A percentile compares a stretch with the other conserved stretches of the same genome.
Evolutionary conservation across 2,329 filamentous ascomycete genomes (phyloP).

Genomic region (Fusarium armeniacum): DNA sequence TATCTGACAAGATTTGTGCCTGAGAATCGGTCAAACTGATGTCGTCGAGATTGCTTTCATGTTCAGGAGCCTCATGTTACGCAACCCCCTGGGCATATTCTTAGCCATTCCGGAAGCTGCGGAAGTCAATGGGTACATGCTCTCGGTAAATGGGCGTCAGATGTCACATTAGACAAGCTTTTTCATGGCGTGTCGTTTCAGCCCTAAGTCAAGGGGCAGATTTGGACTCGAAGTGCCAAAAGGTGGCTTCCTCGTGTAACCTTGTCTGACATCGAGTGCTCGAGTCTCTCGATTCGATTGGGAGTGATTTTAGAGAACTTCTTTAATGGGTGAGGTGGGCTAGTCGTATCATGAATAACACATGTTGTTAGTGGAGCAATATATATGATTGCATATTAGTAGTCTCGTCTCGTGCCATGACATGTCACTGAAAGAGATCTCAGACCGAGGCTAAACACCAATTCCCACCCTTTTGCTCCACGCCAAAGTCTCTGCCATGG

Average conservation of each 20-base stretch:
- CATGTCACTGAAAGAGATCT: not conserved
- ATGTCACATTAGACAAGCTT: slow-evolving; percentile 32
- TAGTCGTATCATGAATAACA: not conserved
- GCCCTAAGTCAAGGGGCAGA: slow-evolving; percentile 33
- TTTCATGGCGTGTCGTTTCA: slow-evolving; percentile 19
- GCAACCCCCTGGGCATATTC: not conserved
- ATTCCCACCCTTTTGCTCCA: not conserved
- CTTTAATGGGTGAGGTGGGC: not conserved
- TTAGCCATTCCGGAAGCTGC: slow-evolving; percentile 26
- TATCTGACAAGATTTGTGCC: not conserved
- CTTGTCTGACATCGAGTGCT: not conserved
- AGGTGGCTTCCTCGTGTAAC: not conserved
- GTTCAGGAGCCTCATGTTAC: not conserved
- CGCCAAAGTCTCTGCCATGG: not conserved
- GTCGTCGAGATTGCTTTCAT: not conserved
- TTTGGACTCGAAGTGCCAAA: not conserved
- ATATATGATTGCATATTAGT: not conserved
- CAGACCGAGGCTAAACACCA: not conserved
- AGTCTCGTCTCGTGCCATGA: slow-evolving; percentile 16
- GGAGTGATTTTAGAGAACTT: not conserved
- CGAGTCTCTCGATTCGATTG: not conserved
- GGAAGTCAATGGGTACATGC: slow-evolving; percentile 20
- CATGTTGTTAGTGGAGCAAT: not conserved
- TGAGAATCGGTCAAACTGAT: not conserved
- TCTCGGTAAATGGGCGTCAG: not conserved